Percentiles rank a stretch among this genome's conserved stretches.
Conservation (phyloP, 768 basidiomycete genomes). For the Rubroboletus pulcherrimus region DNA sequence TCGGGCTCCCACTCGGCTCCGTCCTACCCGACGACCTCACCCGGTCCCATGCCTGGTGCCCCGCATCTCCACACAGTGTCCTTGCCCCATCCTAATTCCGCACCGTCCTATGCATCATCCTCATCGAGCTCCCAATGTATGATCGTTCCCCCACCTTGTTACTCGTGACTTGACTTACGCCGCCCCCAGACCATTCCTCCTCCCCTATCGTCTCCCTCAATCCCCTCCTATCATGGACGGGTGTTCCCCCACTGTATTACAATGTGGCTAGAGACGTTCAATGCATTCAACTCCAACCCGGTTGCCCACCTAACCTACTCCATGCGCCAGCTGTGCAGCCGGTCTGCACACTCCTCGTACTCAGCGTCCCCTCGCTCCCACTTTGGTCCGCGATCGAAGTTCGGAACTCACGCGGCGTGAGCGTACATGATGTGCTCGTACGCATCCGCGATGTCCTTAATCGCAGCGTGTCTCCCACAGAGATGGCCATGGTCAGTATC, state of each 20-base stretch:
- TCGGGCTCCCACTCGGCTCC: conserved; percentile 3
- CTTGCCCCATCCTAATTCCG: conserved; percentile 30
- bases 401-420: conserved; percentile 25
- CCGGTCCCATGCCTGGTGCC: conserved; percentile 22
- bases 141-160: not conserved
- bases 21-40: conserved; percentile 14
- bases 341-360: conserved; percentile 8
- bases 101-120: conserved; percentile 14
- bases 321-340: conserved; percentile 25
- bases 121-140: conserved; percentile 19
- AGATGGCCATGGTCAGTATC: conserved; percentile 27
- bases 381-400: conserved; percentile 31
- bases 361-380: conserved; percentile 23
- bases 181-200: conserved; percentile 11
- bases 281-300: conserved; percentile 18
- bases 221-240: conserved; percentile 23
- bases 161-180: not conserved
- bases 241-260: conserved; percentile 18
- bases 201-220: conserved; percentile 22
- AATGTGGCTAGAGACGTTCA: conserved; percentile 26
- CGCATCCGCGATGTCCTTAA: conserved; percentile 28
- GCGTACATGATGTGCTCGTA: conserved; percentile 26
- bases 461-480: conserved; percentile 22
- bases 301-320: conserved; percentile 16
- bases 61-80: conserved; percentile 29